Percentiles rank a stretch among this genome's conserved stretches.
These are phyloP conservation scores for Prunus kanzakura DNA, from an alignment of 306 rosid genomes.

Conservation along the genomic window DNA sequence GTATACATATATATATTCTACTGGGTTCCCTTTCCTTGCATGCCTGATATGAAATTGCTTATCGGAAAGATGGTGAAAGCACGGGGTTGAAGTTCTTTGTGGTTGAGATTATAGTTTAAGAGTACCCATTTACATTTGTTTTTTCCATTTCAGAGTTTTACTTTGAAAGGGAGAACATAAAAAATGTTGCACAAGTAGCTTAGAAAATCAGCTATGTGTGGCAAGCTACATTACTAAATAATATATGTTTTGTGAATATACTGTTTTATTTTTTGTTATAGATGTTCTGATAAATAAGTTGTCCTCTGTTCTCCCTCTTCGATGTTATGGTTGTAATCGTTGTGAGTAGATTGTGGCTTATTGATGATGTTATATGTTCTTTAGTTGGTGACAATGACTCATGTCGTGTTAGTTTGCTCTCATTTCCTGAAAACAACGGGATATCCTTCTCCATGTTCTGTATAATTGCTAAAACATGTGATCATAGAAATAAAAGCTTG, in stretches of 20 bases:
- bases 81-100: background rate
- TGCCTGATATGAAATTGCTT: constrained; percentile 1
- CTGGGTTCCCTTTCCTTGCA: background rate
- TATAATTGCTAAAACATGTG: background rate
- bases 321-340: background rate
- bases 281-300: background rate
- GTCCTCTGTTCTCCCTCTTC: background rate
- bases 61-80: background rate
- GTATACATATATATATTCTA: background rate
- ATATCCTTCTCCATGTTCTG: background rate
- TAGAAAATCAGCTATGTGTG: background rate
- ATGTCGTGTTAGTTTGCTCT: background rate
- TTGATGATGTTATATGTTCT: background rate
- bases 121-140: background rate
- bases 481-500: background rate
- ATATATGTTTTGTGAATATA: background rate
- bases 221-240: background rate
- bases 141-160: background rate
- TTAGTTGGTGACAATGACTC: background rate
- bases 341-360: background rate
- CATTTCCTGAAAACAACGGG: background rate
- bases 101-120: background rate
- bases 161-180: background rate
- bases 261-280: background rate
- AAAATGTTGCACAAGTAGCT: background rate